Percentiles rank a stretch among this genome's conserved stretches.
phyloP scores from a whole-genome alignment of 2,329 filamentous ascomycete genomes.

The Aureobasidium subglaciale region DNA sequence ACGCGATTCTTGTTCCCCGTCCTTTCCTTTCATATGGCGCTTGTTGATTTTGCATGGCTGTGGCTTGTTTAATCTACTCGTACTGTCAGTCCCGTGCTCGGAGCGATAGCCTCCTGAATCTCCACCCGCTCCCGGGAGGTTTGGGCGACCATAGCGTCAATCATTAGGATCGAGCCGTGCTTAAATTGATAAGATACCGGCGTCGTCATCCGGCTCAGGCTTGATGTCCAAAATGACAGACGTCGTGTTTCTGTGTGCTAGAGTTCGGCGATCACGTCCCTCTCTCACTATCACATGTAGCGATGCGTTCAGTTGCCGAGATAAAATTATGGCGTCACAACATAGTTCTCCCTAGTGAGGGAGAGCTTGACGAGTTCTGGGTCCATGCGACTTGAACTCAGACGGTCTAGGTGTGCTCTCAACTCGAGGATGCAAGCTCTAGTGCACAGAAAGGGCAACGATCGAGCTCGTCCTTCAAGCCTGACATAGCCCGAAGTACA shows the following conservation, averaged over 20 bases:
- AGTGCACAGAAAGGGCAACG: no score
- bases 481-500: not conserved
- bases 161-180: not conserved
- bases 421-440: no score
- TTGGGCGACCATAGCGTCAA: not conserved
- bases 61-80: conserved; percentile 3
- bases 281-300: not conserved
- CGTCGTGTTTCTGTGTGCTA: not conserved
- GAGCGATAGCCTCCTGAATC: not conserved
- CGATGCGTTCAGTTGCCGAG: no score
- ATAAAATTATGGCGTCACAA: no score
- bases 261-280: not conserved
- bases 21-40: not conserved
- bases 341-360: no score
- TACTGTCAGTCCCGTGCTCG: not conserved
- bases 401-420: no score
- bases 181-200: not conserved
- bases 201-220: not conserved
- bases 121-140: not conserved
- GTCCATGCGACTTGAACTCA: no score
- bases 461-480: not conserved
- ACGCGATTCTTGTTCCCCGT: not conserved
- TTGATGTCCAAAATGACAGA: not conserved
- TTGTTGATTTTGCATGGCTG: not conserved
- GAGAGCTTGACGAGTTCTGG: no score